Percentiles rank a stretch among this genome's conserved stretches.
Conservation (phyloP, 805 yeast genomes). For the Ogataea polymorpha region DNA sequence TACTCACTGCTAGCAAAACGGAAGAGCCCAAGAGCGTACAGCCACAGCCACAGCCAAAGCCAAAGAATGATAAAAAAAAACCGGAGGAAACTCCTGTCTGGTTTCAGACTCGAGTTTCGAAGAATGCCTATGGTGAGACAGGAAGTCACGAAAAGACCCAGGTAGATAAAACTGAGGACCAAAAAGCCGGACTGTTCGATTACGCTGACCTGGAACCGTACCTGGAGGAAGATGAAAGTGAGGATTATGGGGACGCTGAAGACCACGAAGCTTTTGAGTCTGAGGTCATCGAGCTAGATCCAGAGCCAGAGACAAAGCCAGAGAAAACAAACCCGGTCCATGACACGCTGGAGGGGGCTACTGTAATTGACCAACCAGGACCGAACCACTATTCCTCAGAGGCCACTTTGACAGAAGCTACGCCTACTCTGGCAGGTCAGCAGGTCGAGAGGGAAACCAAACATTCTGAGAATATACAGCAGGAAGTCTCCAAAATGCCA, state of each 20-base stretch:
- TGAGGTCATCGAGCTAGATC: neutral
- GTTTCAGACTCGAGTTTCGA: slow-evolving; percentile 13
- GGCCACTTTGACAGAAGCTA: too few relatives aligned
- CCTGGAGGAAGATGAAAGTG: slow-evolving; percentile 8
- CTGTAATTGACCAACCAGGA: too few relatives aligned
- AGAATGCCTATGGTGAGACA: slow-evolving; percentile 6
- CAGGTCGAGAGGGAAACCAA: neutral
- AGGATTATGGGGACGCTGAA: slow-evolving; percentile 5
- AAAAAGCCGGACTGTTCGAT: slow-evolving; percentile 47
- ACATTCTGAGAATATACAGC: neutral
- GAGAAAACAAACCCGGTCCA: neutral
- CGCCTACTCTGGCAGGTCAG: neutral
- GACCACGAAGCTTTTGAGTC: neutral
- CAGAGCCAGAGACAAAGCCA: neutral
- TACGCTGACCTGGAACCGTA: slow-evolving; percentile 46
- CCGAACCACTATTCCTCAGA: too few relatives aligned
- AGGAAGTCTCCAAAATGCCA: slow-evolving; percentile 4
- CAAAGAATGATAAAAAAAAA: neutral
- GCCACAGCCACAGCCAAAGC: neutral
- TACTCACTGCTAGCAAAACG: slow-evolving; percentile 7
- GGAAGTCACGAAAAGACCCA: neutral
- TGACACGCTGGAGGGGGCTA: too few relatives aligned
- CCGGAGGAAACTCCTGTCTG: slow-evolving; percentile 21
- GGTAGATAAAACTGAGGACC: slow-evolving; percentile 34
- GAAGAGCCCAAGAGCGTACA: neutral